A percentile compares a stretch with the other conserved stretches of the same genome.
These are phyloP conservation scores for Penicillium sp. DNA, from an alignment of 2,329 filamentous ascomycete genomes.

Conservation along the genomic window DNA sequence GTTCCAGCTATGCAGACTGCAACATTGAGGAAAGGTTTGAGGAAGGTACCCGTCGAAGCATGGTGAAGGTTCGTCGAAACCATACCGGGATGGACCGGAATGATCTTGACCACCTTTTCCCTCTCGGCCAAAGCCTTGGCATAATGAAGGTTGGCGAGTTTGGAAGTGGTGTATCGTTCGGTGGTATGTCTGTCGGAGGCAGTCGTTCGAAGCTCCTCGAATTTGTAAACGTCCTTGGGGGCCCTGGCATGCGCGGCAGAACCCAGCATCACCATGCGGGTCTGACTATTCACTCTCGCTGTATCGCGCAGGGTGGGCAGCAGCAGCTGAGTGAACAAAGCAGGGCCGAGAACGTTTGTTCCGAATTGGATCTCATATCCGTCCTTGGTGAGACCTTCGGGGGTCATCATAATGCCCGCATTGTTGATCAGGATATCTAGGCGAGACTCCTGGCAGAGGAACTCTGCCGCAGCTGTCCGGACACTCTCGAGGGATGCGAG, in stretches of 20 bases:
- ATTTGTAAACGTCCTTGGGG: not conserved
- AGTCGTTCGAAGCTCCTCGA: not conserved
- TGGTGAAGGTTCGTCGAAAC: not conserved
- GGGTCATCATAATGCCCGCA: constrained; percentile 23
- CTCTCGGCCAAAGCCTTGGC: not conserved
- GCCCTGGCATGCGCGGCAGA: not conserved
- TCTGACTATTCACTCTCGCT: not conserved
- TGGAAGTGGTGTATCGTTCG: not conserved
- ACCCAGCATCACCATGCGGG: not conserved
- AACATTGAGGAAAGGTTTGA: not conserved
- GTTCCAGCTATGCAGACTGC: not conserved
- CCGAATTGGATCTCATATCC: not conserved
- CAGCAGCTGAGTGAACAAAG: not conserved
- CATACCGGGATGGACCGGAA: not conserved
- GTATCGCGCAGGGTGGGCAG: not conserved
- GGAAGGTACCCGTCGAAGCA: not conserved
- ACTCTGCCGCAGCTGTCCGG: not conserved
- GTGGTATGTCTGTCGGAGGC: not conserved
- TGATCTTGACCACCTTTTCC: not conserved
- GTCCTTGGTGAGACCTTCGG: not conserved
- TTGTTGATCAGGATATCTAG: constrained; percentile 35
- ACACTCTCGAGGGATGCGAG: not conserved
- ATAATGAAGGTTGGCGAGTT: not conserved
- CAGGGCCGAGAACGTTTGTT: not conserved
- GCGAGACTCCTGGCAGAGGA: constrained; percentile 10